Evolutionary conservation across 441 rosid genomes (phyloP), one percentile per base, ranked within the genome.

Genomic region (Raphanus hybrid): DNA sequence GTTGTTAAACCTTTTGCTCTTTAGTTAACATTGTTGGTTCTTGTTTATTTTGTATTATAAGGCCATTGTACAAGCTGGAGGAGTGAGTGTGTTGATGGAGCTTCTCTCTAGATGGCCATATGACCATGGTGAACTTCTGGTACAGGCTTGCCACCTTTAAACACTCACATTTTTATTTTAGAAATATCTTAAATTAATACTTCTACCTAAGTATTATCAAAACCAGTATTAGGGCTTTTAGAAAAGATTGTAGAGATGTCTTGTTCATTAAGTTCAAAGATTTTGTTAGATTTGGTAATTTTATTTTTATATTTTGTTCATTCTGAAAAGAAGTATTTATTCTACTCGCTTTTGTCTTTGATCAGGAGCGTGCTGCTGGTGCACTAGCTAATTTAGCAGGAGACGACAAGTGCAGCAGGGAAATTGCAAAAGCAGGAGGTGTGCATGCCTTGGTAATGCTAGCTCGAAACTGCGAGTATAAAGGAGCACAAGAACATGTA

Each of bases 401-500:
- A 74, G 97, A 96, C 71, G 97, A 89, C 80, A 87, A 91, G 84
- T 96, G 97, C 75, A 96, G 99, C 81, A 88, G 80, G 81, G 97
- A 88, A 74, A 94, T 96, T 58, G 97, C 96, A 11, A 32, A 63
- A 81, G 97, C 92, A 70, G 97, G 98, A 71, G 99, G 99, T 66
- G 93, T 96, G 20, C 93, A 88, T 68, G 98, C 97, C 34, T 78
- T 96, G 79, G 99, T 93, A 77, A 92, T 84, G 96, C 91, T 93
- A 84, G 97, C 94, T 78, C 88, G 92, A 18, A 85, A 77, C 81
- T 89, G 94, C 96, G 91, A 90, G 83, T 87, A 84, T 67, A 96
- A 91, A 62, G 99, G 98, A 74, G 98, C 88, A 78, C 97, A 93
- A 82, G 99, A 93, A 85, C 99, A 96, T 96, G 99, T 90, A 61